phyloP scores from a whole-genome alignment of 305 asterid species.

The Fraxinus platypoda region DNA sequence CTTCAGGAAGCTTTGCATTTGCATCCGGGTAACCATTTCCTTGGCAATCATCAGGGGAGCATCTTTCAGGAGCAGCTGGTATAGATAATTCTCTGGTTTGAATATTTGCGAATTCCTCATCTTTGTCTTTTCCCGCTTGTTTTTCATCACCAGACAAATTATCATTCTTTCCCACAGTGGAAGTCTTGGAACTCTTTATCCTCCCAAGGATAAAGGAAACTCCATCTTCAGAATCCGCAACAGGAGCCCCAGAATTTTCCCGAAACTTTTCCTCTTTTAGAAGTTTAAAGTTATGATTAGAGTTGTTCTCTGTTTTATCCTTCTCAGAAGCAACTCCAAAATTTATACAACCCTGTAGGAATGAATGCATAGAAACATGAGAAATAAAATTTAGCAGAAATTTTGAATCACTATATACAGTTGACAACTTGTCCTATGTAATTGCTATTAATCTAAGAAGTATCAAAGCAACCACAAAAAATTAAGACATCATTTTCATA shows the following conservation, averaged over 20 bases:
- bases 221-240: slow-evolving; percentile 71
- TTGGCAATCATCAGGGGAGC: slow-evolving; percentile 32
- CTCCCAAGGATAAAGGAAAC: slow-evolving; percentile 63
- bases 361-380: slow-evolving; percentile 18
- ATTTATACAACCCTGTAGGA: slow-evolving; percentile 82
- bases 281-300: slow-evolving; percentile 55
- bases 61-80: slow-evolving; percentile 32
- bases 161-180: slow-evolving; percentile 37
- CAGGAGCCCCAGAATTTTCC: slow-evolving; percentile 42
- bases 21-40: slow-evolving; percentile 41
- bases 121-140: slow-evolving; percentile 30
- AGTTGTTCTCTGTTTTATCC: slow-evolving; percentile 48
- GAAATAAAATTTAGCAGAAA: slow-evolving; percentile 11
- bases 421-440: not conserved
- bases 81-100: slow-evolving; percentile 42
- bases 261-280: slow-evolving; percentile 52
- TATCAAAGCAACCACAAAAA: slow-evolving; percentile 14
- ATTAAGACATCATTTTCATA: slow-evolving; percentile 4
- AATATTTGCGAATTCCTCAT: slow-evolving; percentile 29
- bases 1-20: slow-evolving; percentile 26
- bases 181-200: slow-evolving; percentile 45
- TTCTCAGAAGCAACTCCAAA: slow-evolving; percentile 82
- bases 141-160: slow-evolving; percentile 41
- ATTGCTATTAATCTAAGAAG: slow-evolving; percentile 21
- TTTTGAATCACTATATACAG: slow-evolving; percentile 6